Conservation (phyloP, 2,329 filamentous ascomycete species). For the Gnomoniopsis sp. region DNA sequence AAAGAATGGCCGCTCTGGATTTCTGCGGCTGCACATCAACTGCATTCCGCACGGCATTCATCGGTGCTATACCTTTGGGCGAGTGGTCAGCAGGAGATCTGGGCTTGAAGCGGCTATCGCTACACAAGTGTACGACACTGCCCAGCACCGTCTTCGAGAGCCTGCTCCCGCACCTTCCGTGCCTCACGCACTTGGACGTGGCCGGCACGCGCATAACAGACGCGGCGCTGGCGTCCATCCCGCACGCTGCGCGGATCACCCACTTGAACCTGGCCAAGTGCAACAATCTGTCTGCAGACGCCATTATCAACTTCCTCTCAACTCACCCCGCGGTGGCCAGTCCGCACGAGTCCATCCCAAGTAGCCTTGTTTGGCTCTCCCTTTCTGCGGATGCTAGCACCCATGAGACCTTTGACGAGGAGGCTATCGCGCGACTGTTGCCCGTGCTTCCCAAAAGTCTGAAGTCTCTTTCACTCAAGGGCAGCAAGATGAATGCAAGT, state of each 20-base stretch:
- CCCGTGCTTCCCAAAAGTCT: conserved; percentile 63
- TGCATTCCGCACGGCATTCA: conserved; percentile 64
- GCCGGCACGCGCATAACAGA: conserved; percentile 74
- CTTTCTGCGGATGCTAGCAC: conserved; percentile 69
- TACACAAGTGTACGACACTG: conserved; percentile 76
- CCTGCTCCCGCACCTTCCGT: conserved; percentile 66
- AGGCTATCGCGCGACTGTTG: conserved; percentile 63
- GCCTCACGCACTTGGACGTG: conserved; percentile 76
- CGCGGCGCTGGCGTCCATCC: conserved; percentile 66
- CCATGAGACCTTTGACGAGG: conserved; percentile 65
- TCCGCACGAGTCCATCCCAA: conserved; percentile 63
- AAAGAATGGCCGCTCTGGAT: conserved; percentile 65
- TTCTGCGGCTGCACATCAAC: conserved; percentile 73
- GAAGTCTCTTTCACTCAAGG: conserved; percentile 72
- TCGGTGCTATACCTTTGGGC: conserved; percentile 44
- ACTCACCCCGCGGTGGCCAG: conserved; percentile 66
- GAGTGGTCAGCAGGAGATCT: conserved; percentile 47
- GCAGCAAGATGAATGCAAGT: conserved; percentile 63
- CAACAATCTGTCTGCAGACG: conserved; percentile 62
- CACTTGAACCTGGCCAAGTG: conserved; percentile 79
- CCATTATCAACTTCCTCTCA: conserved; percentile 67
- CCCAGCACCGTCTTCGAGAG: conserved; percentile 64
- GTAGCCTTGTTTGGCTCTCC: conserved; percentile 67
- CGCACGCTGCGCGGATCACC: conserved; percentile 67
- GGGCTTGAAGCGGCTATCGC: conserved; percentile 63